Conservation (phyloP, 2,329 filamentous ascomycete species). For the Ophiostoma pallidulum region DNA sequence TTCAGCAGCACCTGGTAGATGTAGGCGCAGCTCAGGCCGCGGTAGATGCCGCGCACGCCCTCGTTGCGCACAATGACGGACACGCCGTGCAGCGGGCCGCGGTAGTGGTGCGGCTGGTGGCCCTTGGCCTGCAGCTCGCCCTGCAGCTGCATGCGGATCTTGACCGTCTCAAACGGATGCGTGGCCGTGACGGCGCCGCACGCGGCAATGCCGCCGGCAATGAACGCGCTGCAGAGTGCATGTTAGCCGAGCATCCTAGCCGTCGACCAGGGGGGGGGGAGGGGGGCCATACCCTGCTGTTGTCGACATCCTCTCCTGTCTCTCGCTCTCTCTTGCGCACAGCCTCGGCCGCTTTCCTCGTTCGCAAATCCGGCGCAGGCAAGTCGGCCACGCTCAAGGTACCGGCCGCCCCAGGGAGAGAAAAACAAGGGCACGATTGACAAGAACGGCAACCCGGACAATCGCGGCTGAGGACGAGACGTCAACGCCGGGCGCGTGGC, state of each 20-base stretch:
- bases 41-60: conserved; percentile 73
- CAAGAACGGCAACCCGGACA: too few species aligned
- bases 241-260: too few species aligned
- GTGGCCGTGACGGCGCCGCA: conserved; percentile 96
- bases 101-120: conserved; percentile 79
- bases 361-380: neutral
- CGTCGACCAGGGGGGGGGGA: neutral
- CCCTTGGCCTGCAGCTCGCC: conserved; percentile 85
- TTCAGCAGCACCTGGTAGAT: conserved; percentile 95
- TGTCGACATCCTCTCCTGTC: conserved; percentile 12
- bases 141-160: conserved; percentile 95
- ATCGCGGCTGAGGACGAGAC: too few species aligned
- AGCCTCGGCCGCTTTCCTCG: neutral
- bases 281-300: conserved; percentile 14
- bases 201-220: conserved; percentile 91
- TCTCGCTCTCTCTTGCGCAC: neutral
- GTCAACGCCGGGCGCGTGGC: too few species aligned
- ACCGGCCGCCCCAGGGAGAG: too few species aligned
- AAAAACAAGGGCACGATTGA: too few species aligned
- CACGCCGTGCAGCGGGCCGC: conserved; percentile 83
- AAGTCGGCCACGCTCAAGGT: too few species aligned
- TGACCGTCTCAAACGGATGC: conserved; percentile 97
- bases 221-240: conserved; percentile 58
- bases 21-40: conserved; percentile 86
- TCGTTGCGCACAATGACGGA: conserved; percentile 86